A percentile compares a stretch with the other conserved stretches of the same genome.
These are phyloP conservation scores for Pseudonitzschia pungens DNA, from an alignment of 108 stramenopile species.

Conservation along the genomic window DNA sequence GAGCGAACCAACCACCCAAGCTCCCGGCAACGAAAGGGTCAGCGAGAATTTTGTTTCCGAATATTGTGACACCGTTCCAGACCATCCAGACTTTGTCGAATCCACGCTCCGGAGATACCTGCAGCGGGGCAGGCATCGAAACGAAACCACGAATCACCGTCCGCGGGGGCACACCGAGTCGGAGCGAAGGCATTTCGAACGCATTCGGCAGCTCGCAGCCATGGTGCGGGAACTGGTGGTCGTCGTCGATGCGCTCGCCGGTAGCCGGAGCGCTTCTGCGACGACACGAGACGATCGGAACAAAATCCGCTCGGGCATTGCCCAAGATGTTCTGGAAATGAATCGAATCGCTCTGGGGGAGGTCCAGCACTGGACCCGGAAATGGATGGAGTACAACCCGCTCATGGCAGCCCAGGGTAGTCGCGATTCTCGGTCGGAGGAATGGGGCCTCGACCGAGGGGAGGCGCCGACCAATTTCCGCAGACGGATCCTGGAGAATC, in stretches of 20 bases:
- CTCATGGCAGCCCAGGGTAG: not conserved
- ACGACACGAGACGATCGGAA: not conserved
- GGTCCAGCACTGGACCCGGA: constrained; percentile 5
- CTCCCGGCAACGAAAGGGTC: no score
- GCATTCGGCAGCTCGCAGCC: not conserved
- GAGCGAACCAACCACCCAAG: no score
- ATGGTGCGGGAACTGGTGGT: constrained; percentile 9
- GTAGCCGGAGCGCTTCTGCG: no score
- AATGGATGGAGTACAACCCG: constrained; percentile 9
- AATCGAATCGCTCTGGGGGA: not conserved
- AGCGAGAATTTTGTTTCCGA: no score
- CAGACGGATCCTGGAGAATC: constrained; percentile 12
- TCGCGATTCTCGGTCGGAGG: not conserved
- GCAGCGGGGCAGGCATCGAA: not conserved
- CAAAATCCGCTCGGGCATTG: not conserved
- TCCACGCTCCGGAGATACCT: constrained; percentile 6
- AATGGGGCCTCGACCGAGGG: not conserved
- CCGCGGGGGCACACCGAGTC: not conserved
- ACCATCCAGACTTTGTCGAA: not conserved
- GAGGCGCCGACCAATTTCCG: constrained; percentile 5
- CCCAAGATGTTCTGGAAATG: not conserved
- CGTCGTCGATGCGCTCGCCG: not conserved
- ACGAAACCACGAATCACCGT: not conserved
- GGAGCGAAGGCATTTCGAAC: not conserved
- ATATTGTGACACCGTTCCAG: no score